Conservation (phyloP, 768 basidiomycete species). For the Hericium rajendrae region DNA sequence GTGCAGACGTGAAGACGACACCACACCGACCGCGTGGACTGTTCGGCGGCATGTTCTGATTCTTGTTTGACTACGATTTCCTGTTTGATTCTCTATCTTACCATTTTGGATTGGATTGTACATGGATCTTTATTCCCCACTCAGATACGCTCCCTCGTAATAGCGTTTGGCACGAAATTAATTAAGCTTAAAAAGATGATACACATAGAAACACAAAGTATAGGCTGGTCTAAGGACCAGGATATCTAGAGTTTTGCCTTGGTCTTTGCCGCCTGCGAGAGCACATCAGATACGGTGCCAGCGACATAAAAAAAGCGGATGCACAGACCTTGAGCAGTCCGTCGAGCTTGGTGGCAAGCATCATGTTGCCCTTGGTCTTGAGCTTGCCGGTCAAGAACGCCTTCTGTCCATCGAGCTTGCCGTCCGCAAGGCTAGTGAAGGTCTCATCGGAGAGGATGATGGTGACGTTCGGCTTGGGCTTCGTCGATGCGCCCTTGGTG, state of each 20-base stretch:
- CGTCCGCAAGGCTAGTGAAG: conserved; percentile 58
- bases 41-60: conserved; percentile 66
- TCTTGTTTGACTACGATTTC: background rate
- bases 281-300: background rate
- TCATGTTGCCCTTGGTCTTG: conserved; percentile 87
- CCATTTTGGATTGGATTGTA: background rate
- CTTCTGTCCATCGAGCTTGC: conserved; percentile 87
- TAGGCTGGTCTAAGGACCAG: background rate
- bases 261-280: conserved; percentile 6
- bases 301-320: background rate
- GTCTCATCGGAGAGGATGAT: conserved; percentile 72
- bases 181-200: background rate
- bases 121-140: background rate
- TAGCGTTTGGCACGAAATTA: background rate
- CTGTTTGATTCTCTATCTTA: background rate
- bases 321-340: conserved; percentile 63
- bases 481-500: conserved; percentile 46
- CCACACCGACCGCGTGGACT: conserved; percentile 70
- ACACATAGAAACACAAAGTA: background rate
- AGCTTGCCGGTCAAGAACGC: conserved; percentile 94
- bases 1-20: conserved; percentile 69
- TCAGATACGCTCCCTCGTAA: background rate
- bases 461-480: conserved; percentile 67
- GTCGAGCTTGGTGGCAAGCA: conserved; percentile 90
- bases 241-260: conserved; percentile 9